Conservation (phyloP, 2,329 filamentous ascomycete genomes). For the Clonostachys rhizophaga region DNA sequence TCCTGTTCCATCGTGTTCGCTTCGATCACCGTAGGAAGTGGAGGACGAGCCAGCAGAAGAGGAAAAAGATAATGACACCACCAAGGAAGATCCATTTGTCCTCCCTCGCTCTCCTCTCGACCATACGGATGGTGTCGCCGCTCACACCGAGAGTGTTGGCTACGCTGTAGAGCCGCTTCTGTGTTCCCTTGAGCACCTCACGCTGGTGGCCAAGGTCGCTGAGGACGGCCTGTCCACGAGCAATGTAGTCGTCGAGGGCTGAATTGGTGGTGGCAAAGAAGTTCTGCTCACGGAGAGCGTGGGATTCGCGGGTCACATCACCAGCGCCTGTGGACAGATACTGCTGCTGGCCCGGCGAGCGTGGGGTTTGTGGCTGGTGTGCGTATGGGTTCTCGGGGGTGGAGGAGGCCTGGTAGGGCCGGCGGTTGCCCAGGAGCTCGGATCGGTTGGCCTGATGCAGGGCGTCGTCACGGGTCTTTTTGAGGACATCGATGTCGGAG, state of each 20-base stretch:
- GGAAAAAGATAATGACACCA: constrained; percentile 80
- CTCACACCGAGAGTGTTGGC: constrained; percentile 91
- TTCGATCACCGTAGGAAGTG: constrained; percentile 61
- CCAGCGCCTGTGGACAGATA: constrained; percentile 42
- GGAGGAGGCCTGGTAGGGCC: constrained; percentile 61
- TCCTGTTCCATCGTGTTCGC: neutral
- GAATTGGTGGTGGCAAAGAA: constrained; percentile 81
- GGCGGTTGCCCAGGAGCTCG: constrained; percentile 73
- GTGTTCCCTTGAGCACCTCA: constrained; percentile 92
- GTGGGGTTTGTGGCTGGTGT: neutral
- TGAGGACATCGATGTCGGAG: constrained; percentile 70
- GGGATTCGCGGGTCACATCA: constrained; percentile 70
- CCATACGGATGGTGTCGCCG: constrained; percentile 95
- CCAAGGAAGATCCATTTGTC: constrained; percentile 98
- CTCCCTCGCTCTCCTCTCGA: constrained; percentile 84
- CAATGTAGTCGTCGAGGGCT: constrained; percentile 90
- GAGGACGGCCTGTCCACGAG: constrained; percentile 83
- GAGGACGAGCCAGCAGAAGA: constrained; percentile 88
- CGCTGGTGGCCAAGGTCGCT: constrained; percentile 85
- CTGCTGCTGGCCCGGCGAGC: constrained; percentile 4
- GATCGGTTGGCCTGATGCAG: constrained; percentile 61
- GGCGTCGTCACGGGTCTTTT: constrained; percentile 71
- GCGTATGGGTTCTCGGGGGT: constrained; percentile 68
- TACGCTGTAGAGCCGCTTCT: constrained; percentile 84
- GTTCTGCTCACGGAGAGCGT: constrained; percentile 82